phyloP scores from a whole-genome alignment of 805 yeast genomes.

The Metschnikowia anglica region DNA sequence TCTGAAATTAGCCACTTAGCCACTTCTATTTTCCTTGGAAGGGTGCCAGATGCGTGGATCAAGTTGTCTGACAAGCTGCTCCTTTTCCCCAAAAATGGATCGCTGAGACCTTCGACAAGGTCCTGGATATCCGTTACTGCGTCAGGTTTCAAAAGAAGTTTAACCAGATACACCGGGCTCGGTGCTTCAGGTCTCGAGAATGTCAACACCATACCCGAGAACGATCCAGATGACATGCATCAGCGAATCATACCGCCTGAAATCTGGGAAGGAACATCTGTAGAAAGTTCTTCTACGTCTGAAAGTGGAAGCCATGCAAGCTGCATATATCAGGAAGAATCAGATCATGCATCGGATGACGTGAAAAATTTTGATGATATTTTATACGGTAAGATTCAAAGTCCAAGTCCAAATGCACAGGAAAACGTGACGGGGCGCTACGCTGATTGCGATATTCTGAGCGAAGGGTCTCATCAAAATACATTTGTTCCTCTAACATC shows the following conservation, averaged over 20 bases:
- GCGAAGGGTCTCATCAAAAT: background rate
- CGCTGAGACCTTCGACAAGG: conserved; percentile 3
- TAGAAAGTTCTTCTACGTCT: background rate
- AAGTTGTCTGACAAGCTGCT: conserved; percentile 3
- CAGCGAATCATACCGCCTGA: background rate
- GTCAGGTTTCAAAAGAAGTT: conserved; percentile 5
- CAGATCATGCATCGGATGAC: background rate
- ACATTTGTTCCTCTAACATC: background rate
- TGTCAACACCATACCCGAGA: background rate
- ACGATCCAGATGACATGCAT: background rate
- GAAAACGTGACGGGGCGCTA: background rate
- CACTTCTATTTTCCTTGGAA: conserved; percentile 52
- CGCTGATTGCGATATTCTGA: background rate
- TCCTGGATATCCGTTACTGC: conserved; percentile 9
- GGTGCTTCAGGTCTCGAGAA: background rate
- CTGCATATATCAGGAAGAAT: background rate
- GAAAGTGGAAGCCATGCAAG: background rate
- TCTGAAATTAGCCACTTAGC: conserved; percentile 49
- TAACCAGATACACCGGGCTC: background rate
- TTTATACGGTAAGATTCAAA: conserved; percentile 1
- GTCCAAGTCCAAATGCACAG: background rate
- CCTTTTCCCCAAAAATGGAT: conserved; percentile 1
- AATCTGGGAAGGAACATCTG: conserved; percentile 2
- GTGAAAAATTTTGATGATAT: conserved; percentile 2
- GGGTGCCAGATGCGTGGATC: conserved; percentile 57